Evolutionary conservation across 148 eudicot species (phyloP).

Genomic region (Vaccinium vitisidaea): DNA sequence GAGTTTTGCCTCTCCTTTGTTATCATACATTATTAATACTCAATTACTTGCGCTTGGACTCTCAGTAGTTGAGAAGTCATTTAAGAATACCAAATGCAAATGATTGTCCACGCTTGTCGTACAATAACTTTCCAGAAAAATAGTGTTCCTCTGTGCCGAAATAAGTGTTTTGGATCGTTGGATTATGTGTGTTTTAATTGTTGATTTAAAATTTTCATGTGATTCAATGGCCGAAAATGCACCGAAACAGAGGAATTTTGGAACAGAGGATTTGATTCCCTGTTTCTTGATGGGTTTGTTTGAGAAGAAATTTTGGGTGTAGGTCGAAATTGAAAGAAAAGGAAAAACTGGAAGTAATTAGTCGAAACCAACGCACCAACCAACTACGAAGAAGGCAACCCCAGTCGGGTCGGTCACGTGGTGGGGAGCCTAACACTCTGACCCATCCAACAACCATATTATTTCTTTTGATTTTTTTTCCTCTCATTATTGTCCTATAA

Average conservation of each 20-base stretch:
- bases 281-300: not conserved
- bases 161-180: too few relatives aligned
- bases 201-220: too few relatives aligned
- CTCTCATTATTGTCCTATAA: too few relatives aligned
- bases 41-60: not conserved
- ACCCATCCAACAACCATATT: not conserved
- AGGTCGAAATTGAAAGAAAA: not conserved
- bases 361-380: not conserved
- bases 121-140: not conserved
- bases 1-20: not conserved
- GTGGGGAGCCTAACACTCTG: slow-evolving; percentile 2
- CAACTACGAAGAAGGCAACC: not conserved
- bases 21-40: not conserved
- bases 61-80: not conserved
- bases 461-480: not conserved
- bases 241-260: too few relatives aligned
- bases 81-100: too few relatives aligned
- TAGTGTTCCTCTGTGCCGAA: too few relatives aligned
- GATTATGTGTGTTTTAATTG: too few relatives aligned
- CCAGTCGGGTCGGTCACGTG: not conserved
- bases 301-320: not conserved
- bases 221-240: too few relatives aligned
- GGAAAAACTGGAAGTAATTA: not conserved
- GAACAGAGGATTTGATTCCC: too few relatives aligned
- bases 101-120: not conserved